Conservation (phyloP, 768 basidiomycete genomes). For the Calocera viscosa region DNA sequence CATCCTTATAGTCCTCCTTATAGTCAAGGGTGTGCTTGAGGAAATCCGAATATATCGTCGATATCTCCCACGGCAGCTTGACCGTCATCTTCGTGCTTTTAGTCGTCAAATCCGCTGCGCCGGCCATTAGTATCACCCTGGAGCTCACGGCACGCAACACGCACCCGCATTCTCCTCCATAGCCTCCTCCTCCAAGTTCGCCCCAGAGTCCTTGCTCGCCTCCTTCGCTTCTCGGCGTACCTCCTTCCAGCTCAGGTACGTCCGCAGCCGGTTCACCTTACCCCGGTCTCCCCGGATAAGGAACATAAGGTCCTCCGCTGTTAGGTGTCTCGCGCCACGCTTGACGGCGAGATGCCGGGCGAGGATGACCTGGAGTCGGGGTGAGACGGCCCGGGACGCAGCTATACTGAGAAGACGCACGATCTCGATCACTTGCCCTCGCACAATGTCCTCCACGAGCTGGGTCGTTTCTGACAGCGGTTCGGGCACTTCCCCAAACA, state of each 20-base stretch:
- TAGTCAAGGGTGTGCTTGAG: conserved; percentile 52
- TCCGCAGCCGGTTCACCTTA: conserved; percentile 84
- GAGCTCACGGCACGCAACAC: conserved; percentile 26
- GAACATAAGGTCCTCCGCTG: conserved; percentile 91
- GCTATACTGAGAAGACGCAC: conserved; percentile 33
- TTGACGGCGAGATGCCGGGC: conserved; percentile 72
- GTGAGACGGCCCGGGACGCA: background rate
- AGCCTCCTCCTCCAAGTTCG: conserved; percentile 67
- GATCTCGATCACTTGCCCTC: conserved; percentile 80
- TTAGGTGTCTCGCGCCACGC: conserved; percentile 71
- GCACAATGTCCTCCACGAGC: conserved; percentile 89
- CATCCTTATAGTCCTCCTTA: conserved; percentile 88
- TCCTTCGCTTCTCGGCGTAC: conserved; percentile 93
- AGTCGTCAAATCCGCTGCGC: background rate
- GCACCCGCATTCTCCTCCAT: conserved; percentile 76
- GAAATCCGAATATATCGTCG: conserved; percentile 82
- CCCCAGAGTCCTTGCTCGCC: conserved; percentile 67
- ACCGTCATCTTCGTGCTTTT: conserved; percentile 79
- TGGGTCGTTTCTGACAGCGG: conserved; percentile 77
- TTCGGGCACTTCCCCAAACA: conserved; percentile 90
- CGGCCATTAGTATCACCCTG: too few species aligned
- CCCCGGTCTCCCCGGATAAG: conserved; percentile 88
- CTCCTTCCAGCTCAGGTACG: conserved; percentile 94
- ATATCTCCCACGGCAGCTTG: conserved; percentile 92
- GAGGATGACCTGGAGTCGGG: conserved; percentile 53